Evolutionary conservation across 768 basidiomycete genomes (phyloP).

Genomic region (Leucocoprinus leucothites): DNA sequence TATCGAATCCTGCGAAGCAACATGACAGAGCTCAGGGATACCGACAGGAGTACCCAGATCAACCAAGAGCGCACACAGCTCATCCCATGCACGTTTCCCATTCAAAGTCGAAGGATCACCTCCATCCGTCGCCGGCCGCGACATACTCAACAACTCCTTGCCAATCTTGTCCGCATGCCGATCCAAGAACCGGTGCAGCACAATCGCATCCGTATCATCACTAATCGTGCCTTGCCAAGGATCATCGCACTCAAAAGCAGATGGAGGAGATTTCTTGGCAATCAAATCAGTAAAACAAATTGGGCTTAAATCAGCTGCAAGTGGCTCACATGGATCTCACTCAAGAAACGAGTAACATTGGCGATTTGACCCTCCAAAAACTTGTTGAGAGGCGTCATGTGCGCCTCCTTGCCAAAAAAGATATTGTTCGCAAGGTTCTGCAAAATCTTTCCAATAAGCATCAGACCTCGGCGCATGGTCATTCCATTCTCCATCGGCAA

Average conservation of each 20-base stretch:
- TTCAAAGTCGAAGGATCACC: slow-evolving; percentile 50
- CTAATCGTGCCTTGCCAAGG: slow-evolving; percentile 76
- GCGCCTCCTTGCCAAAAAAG: slow-evolving; percentile 86
- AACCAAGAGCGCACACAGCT: slow-evolving; percentile 73
- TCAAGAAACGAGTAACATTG: slow-evolving; percentile 73
- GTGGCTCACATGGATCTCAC: slow-evolving; percentile 64
- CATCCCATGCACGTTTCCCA: slow-evolving; percentile 84
- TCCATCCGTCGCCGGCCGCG: slow-evolving; percentile 57
- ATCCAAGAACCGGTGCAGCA: slow-evolving; percentile 81
- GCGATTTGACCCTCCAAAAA: slow-evolving; percentile 71
- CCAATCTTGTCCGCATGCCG: slow-evolving; percentile 87
- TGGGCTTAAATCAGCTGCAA: too few relatives aligned
- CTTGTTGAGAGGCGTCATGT: slow-evolving; percentile 78
- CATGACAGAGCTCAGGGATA: slow-evolving; percentile 55
- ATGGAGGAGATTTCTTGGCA: slow-evolving; percentile 34
- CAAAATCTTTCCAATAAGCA: slow-evolving; percentile 87
- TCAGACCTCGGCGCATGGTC: slow-evolving; percentile 71
- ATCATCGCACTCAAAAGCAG: slow-evolving; percentile 56
- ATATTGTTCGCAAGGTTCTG: slow-evolving; percentile 95
- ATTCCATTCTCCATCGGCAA: slow-evolving; percentile 54
- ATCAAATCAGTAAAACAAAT: background rate
- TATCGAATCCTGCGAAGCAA: slow-evolving; percentile 48
- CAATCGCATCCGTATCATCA: slow-evolving; percentile 81
- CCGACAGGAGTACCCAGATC: slow-evolving; percentile 73
- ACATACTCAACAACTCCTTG: slow-evolving; percentile 76